Evolutionary conservation across 1,139 yeast species (phyloP), one percentile per base, ranked within the genome.

Genomic region (Kodamaea ohmeri): DNA sequence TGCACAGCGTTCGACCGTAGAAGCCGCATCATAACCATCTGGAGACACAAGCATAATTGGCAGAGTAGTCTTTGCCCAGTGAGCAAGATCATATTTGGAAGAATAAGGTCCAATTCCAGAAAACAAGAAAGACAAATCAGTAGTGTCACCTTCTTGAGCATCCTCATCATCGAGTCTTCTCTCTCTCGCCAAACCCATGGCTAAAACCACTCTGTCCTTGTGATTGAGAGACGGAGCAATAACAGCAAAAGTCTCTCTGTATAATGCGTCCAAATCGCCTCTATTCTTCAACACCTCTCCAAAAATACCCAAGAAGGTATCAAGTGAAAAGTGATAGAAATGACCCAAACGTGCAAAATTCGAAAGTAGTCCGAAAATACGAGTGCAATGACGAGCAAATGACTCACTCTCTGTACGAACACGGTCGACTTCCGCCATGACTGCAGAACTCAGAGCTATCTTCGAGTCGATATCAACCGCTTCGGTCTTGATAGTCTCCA

Each of bases 1-100:
- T 0, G 85, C 78, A 11, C 78, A 47, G 20, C 62, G 58, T 29
- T 70, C 71, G 4, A 88, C 64, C 44, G 70, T 73, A 40, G 67
- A 69, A 0, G 86, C 73, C 1, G 90, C 81, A 59, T 89, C 96
- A 47, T 66, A 72, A 1, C 87, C 88, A 26, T 74, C 73, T 4
- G 77, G 71, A 0, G 84, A 74, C 15, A 80, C 76, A 33, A 88
- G 49, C 7, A 86, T 58, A 3, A 83, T 46, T 2, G 80, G 78
- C 11, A 55, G 56, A 1, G 29, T 21, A 2, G 36, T 30, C 1
- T 40, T 36, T 1, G 55, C 38, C 58, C 63, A 59, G 35, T 60
- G 47, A 2, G 42, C 39, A 15, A 66, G 37, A 9, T 51, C 61
- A 43, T 63, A 63, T 25, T 47, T 52, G 1, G 69, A 56, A 32